phyloP scores from a whole-genome alignment of 2,329 filamentous ascomycete genomes.

The Stagonosporopsis tanaceti region DNA sequence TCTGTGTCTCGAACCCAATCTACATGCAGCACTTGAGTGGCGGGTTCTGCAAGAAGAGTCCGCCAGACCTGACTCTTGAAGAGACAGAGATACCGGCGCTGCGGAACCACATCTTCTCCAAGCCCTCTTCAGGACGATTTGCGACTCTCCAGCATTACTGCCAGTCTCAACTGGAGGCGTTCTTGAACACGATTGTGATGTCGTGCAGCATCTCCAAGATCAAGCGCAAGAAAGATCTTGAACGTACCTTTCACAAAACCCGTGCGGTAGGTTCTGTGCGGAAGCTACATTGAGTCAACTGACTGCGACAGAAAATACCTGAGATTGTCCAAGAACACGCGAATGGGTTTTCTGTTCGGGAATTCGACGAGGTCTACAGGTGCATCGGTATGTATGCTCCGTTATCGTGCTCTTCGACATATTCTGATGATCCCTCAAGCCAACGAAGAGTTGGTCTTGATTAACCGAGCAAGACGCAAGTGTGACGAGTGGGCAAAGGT shows the following conservation, averaged over 20 bases:
- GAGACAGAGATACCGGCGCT: slow-evolving; percentile 29
- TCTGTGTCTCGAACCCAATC: slow-evolving; percentile 30
- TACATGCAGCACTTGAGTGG: slow-evolving; percentile 27
- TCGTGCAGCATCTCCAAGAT: slow-evolving; percentile 25
- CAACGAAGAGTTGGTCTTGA: slow-evolving; percentile 1
- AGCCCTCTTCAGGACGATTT: slow-evolving; percentile 25
- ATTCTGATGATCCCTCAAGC: not conserved
- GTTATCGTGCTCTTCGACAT: too few relatives aligned
- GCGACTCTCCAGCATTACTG: slow-evolving; percentile 12
- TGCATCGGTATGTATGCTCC: not conserved
- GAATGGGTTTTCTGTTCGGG: not conserved
- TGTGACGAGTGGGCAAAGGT: not conserved
- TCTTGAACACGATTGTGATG: slow-evolving; percentile 30
- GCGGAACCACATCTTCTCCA: slow-evolving; percentile 17
- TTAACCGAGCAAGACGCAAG: not conserved
- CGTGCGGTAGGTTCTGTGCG: slow-evolving; percentile 9
- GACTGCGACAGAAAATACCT: not conserved
- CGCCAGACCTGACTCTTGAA: slow-evolving; percentile 12
- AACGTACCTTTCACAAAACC: slow-evolving; percentile 13
- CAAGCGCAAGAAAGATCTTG: slow-evolving; percentile 25
- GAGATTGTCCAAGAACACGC: not conserved
- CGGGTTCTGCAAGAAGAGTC: slow-evolving; percentile 4
- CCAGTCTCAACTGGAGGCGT: slow-evolving; percentile 2
- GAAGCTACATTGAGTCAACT: not conserved
- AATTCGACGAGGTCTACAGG: not conserved